Conservation (phyloP, 1,139 yeast species). For the Geotrichum restrictum region DNA sequence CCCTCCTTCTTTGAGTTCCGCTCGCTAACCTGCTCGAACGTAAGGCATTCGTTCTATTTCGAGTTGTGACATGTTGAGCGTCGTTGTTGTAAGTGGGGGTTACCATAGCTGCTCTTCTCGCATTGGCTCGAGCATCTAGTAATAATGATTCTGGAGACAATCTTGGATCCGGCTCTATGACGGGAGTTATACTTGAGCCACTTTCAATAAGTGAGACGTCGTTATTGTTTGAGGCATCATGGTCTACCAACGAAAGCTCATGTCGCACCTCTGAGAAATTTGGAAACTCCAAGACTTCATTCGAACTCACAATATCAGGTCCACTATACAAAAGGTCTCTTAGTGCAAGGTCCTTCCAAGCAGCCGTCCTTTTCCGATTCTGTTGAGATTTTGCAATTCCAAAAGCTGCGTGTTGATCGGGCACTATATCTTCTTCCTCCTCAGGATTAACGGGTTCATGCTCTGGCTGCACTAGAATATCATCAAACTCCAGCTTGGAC, state of each 20-base stretch:
- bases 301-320: constrained; percentile 23
- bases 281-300: constrained; percentile 17
- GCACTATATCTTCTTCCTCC: constrained; percentile 37
- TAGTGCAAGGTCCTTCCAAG: constrained; percentile 39
- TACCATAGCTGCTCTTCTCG: constrained; percentile 9
- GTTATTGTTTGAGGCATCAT: neutral
- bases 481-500: constrained; percentile 37
- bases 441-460: constrained; percentile 36
- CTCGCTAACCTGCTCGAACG: constrained; percentile 12
- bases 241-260: neutral
- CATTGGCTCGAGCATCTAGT: constrained; percentile 11
- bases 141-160: constrained; percentile 1
- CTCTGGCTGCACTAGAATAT: constrained; percentile 35
- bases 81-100: constrained; percentile 11
- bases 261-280: constrained; percentile 1
- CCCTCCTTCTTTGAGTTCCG: constrained; percentile 9
- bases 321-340: constrained; percentile 28
- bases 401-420: constrained; percentile 34
- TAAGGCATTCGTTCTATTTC: constrained; percentile 13
- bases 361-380: constrained; percentile 27
- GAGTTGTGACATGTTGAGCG: constrained; percentile 7
- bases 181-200: neutral
- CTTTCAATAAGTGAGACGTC: neutral
- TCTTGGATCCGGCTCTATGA: constrained; percentile 3
- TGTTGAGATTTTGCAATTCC: constrained; percentile 27